Conservation (phyloP, 2,329 filamentous ascomycete species). For the Aspergillus neoniger region DNA sequence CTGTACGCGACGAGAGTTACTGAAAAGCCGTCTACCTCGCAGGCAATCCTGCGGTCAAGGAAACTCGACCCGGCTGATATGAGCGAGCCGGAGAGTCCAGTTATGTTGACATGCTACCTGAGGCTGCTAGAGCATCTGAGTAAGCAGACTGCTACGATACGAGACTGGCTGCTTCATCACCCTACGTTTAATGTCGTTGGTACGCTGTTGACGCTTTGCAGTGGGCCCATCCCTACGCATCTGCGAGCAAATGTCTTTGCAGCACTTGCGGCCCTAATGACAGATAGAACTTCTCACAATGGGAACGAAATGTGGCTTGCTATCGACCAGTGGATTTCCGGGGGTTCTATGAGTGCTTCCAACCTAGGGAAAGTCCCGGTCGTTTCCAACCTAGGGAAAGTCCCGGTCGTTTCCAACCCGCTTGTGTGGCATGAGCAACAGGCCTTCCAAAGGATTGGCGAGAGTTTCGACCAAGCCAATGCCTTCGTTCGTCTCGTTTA, state of each 20-base stretch:
- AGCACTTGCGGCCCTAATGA: conserved; percentile 73
- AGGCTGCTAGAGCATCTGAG: conserved; percentile 82
- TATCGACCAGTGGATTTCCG: conserved; percentile 77
- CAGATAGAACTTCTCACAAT: conserved; percentile 68
- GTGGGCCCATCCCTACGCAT: conserved; percentile 72
- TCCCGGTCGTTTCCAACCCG: conserved; percentile 45
- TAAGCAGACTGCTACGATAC: conserved; percentile 69
- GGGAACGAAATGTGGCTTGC: conserved; percentile 76
- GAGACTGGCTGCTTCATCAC: conserved; percentile 71
- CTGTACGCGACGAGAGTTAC: conserved; percentile 79
- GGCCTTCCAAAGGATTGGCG: conserved; percentile 72
- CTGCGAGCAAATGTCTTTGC: conserved; percentile 83
- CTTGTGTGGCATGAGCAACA: conserved; percentile 54
- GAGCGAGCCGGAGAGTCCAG: conserved; percentile 89
- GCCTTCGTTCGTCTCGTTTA: conserved; percentile 79
- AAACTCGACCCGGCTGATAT: conserved; percentile 67
- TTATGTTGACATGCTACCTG: conserved; percentile 95
- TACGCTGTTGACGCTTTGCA: conserved; percentile 76
- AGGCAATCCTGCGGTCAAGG: conserved; percentile 58
- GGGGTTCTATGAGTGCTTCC: conserved; percentile 43
- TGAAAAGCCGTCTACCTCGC: conserved; percentile 65
- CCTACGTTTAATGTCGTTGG: conserved; percentile 70
- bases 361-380: conserved; percentile 51
- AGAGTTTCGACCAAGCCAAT: conserved; percentile 80
- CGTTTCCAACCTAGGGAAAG: conserved; percentile 51